Conservation (phyloP, 192 early-diverging fungal genomes). For the Rhizophagus clarus region DNA sequence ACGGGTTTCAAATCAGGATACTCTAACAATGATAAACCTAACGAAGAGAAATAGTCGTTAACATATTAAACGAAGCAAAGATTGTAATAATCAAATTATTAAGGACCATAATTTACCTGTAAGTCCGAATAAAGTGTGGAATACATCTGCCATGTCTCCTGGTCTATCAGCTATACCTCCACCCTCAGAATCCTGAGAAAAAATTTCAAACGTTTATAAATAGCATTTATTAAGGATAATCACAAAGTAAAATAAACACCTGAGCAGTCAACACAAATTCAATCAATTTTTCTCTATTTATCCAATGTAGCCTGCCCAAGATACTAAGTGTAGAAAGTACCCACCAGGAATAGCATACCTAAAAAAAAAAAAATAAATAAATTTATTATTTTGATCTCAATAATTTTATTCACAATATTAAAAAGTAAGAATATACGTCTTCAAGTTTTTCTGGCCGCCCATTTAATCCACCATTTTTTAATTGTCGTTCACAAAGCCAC, state of each 20-base stretch:
- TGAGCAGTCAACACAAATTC: constrained; percentile 83
- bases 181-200: constrained; percentile 64
- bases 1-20: constrained; percentile 75
- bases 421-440: constrained; percentile 58
- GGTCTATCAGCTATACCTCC: constrained; percentile 96
- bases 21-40: constrained; percentile 80
- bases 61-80: neutral
- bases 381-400: neutral
- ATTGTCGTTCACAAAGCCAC: constrained; percentile 95
- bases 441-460: constrained; percentile 95
- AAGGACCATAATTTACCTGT: constrained; percentile 52
- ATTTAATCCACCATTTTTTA: constrained; percentile 91
- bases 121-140: constrained; percentile 96
- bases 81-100: neutral
- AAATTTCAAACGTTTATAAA: neutral
- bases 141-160: constrained; percentile 92
- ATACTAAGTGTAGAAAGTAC: constrained; percentile 87
- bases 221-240: neutral
- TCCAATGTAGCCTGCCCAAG: constrained; percentile 83
- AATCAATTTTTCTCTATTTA: constrained; percentile 71
- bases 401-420: neutral
- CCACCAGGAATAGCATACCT: constrained; percentile 99
- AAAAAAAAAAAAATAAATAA: neutral
- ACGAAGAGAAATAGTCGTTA: neutral
- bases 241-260: constrained; percentile 37